phyloP scores from a whole-genome alignment of 352 stramenopile genomes.

The Lagenidium giganteum region DNA sequence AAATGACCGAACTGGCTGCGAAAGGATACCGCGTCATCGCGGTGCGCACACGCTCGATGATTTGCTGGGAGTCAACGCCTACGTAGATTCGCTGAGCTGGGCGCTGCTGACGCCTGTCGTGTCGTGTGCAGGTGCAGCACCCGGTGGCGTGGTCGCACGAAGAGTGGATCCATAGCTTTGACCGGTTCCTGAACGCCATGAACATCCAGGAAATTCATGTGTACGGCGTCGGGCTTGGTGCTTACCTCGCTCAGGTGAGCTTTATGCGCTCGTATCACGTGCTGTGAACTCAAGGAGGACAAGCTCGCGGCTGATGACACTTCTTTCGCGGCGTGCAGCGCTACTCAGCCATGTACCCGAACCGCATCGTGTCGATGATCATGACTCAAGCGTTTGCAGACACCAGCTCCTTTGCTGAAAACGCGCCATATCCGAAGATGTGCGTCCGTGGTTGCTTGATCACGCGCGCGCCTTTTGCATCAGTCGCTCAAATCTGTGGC shows the following conservation, averaged over 20 bases:
- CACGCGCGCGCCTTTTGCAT: background rate
- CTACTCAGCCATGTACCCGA: conserved; percentile 52
- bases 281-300: background rate
- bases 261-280: background rate
- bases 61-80: too few species aligned
- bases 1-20: conserved; percentile 35
- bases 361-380: conserved; percentile 47
- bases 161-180: conserved; percentile 81
- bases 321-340: conserved; percentile 18
- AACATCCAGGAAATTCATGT: conserved; percentile 28
- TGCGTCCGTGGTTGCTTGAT: conserved; percentile 10
- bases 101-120: background rate
- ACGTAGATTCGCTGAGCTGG: too few species aligned
- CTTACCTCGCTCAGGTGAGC: conserved; percentile 61
- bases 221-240: conserved; percentile 7
- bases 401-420: conserved; percentile 33
- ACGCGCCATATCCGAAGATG: conserved; percentile 49
- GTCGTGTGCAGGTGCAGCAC: conserved; percentile 41
- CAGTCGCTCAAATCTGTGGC: background rate
- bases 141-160: conserved; percentile 73
- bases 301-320: background rate
- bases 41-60: conserved; percentile 16
- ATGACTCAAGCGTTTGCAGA: conserved; percentile 70
- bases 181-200: conserved; percentile 68
- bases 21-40: conserved; percentile 67